Conservation (phyloP, 352 stramenopile species). For the Thalassiosira livingstoniorum region DNA sequence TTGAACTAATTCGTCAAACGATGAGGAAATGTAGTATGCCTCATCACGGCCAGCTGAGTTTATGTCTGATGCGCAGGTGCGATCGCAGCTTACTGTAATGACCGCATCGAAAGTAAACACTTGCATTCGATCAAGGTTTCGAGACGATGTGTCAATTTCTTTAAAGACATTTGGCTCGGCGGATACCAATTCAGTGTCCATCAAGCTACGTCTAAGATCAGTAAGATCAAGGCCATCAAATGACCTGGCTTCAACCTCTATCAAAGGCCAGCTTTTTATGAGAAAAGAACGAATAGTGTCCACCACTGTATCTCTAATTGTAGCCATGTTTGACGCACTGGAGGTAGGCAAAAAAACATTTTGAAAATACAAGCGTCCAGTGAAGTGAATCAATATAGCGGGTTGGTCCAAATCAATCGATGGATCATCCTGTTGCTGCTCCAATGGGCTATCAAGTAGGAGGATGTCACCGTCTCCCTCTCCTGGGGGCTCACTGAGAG, state of each 20-base stretch:
- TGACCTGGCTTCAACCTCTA: neutral
- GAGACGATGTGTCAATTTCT: neutral
- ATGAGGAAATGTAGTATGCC: constrained; percentile 3
- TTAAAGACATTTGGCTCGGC: neutral
- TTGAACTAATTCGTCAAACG: constrained; percentile 18
- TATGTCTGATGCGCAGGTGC: constrained; percentile 5
- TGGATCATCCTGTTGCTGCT: neutral
- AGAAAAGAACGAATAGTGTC: neutral
- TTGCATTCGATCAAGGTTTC: constrained; percentile 18
- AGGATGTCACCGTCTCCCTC: neutral
- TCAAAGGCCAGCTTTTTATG: neutral
- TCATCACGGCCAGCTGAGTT: constrained; percentile 5
- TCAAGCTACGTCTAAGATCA: neutral
- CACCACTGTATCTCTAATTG: constrained; percentile 15
- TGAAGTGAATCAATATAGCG: constrained; percentile 3
- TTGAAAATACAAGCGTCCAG: constrained; percentile 26
- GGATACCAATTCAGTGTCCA: neutral
- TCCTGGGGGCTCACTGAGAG: neutral
- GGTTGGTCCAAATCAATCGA: neutral
- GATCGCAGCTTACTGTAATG: constrained; percentile 20
- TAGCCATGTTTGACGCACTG: constrained; percentile 2
- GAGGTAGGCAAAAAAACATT: constrained; percentile 32
- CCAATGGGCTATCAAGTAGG: too few relatives aligned
- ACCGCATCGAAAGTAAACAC: constrained; percentile 19
- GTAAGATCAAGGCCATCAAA: constrained; percentile 31